These are phyloP conservation scores for Mimosa bimucronata DNA, from an alignment of 306 rosid genomes.

Conservation along the genomic window DNA sequence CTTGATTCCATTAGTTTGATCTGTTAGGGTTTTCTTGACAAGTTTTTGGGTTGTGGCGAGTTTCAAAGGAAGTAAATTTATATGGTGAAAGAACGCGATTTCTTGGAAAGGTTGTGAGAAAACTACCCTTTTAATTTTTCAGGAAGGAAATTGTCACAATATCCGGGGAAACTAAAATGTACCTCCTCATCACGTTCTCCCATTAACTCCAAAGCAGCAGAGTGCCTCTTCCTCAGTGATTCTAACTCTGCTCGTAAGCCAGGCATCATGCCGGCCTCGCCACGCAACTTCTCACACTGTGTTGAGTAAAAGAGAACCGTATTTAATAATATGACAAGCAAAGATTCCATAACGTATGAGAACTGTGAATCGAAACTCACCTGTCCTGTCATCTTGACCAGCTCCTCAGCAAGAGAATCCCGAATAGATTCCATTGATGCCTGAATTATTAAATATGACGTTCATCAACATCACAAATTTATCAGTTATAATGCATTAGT, in stretches of 20 bases:
- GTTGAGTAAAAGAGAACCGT: slow-evolving; percentile 28
- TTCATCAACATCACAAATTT: slow-evolving; percentile 18
- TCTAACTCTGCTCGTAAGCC: slow-evolving; percentile 94
- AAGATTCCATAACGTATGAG: slow-evolving; percentile 7
- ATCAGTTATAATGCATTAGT: too few species aligned
- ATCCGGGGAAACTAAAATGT: slow-evolving; percentile 29
- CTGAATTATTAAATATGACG: slow-evolving; percentile 45
- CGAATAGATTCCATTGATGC: slow-evolving; percentile 95
- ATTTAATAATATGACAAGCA: slow-evolving; percentile 34
- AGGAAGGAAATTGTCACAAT: neutral
- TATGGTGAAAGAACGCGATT: slow-evolving; percentile 13
- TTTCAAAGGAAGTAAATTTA: slow-evolving; percentile 29
- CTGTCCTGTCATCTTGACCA: slow-evolving; percentile 93
- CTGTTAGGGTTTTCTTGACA: slow-evolving; percentile 36
- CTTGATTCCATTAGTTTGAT: slow-evolving; percentile 25
- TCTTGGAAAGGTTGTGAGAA: slow-evolving; percentile 16
- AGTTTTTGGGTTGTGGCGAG: slow-evolving; percentile 8
- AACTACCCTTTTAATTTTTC: neutral
- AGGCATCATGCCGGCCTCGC: slow-evolving; percentile 79
- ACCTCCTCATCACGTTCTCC: slow-evolving; percentile 99
- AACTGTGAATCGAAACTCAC: slow-evolving; percentile 45
- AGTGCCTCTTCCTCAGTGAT: slow-evolving; percentile 91
- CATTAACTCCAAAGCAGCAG: slow-evolving; percentile 98
- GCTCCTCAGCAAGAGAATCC: slow-evolving; percentile 96
- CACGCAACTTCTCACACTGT: slow-evolving; percentile 93